Percentiles rank a stretch among this genome's conserved stretches.
Evolutionary conservation across 805 yeast genomes (phyloP).

Genomic region (Candida sanyiensis): DNA sequence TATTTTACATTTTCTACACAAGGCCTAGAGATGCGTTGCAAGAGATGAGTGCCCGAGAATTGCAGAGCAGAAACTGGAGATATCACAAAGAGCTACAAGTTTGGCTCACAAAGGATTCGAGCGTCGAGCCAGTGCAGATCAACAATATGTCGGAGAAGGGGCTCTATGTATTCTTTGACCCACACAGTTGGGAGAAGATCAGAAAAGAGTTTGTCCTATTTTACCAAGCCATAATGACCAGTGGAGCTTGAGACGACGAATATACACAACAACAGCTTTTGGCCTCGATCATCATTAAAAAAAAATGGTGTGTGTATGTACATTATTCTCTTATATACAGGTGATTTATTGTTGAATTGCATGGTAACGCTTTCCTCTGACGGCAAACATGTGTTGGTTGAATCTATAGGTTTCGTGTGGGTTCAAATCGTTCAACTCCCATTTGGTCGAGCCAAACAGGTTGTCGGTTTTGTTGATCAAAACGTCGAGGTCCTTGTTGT

Average conservation of each 20-base stretch:
- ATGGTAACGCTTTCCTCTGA: conserved; percentile 96
- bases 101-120: conserved; percentile 93
- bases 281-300: too few relatives aligned
- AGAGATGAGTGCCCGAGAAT: conserved; percentile 88
- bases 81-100: conserved; percentile 93
- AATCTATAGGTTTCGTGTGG: conserved; percentile 93
- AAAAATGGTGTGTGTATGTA: conserved; percentile 4
- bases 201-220: conserved; percentile 60
- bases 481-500: conserved; percentile 71
- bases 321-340: conserved; percentile 5
- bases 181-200: conserved; percentile 92
- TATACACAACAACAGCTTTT: too few relatives aligned
- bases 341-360: conserved; percentile 42
- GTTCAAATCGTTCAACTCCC: conserved; percentile 88
- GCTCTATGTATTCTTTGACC: conserved; percentile 89
- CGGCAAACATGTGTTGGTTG: conserved; percentile 83
- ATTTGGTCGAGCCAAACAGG: conserved; percentile 77
- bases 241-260: not conserved
- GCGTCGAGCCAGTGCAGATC: conserved; percentile 78
- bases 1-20: conserved; percentile 89
- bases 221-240: conserved; percentile 57
- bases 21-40: conserved; percentile 90
- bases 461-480: conserved; percentile 71
- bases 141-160: conserved; percentile 88
- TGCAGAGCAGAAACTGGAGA: conserved; percentile 92